These are phyloP conservation scores for Quercus phellos DNA, from an alignment of 331 rosid species.

Conservation along the genomic window DNA sequence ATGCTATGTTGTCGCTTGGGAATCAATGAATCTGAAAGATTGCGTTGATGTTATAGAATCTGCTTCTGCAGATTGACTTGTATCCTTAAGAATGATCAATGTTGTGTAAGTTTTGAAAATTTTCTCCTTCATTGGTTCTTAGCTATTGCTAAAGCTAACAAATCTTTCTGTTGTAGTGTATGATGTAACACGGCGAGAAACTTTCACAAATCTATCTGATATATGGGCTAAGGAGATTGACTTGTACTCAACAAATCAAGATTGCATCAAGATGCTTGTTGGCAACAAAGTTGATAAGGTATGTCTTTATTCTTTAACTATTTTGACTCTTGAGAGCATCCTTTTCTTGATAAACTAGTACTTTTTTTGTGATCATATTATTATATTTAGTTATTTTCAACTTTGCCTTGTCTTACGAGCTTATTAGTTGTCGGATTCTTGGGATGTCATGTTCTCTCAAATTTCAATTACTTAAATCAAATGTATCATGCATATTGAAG, in stretches of 20 bases:
- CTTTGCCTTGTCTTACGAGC: constrained; percentile 1
- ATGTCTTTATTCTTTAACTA: background rate
- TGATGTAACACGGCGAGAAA: constrained; percentile 44
- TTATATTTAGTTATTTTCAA: background rate
- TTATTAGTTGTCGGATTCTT: background rate
- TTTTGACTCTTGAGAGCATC: background rate
- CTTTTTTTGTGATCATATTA: no score
- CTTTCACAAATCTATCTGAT: constrained; percentile 55
- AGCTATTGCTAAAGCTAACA: background rate
- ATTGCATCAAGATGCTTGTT: constrained; percentile 46
- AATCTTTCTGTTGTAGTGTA: constrained; percentile 25
- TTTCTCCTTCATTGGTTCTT: background rate
- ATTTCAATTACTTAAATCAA: background rate
- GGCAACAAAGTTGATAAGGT: constrained; percentile 48
- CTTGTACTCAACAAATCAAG: constrained; percentile 36
- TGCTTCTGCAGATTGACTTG: no score
- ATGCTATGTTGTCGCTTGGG: background rate
- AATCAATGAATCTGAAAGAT: background rate
- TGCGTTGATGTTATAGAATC: no score
- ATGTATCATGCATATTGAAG: background rate
- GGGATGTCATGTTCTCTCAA: background rate
- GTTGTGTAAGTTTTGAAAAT: background rate
- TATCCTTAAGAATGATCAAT: background rate
- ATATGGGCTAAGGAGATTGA: constrained; percentile 61
- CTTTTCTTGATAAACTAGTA: background rate